Conservation (phyloP, 1,139 yeast species). For the Magnusiomyces fungicola region DNA sequence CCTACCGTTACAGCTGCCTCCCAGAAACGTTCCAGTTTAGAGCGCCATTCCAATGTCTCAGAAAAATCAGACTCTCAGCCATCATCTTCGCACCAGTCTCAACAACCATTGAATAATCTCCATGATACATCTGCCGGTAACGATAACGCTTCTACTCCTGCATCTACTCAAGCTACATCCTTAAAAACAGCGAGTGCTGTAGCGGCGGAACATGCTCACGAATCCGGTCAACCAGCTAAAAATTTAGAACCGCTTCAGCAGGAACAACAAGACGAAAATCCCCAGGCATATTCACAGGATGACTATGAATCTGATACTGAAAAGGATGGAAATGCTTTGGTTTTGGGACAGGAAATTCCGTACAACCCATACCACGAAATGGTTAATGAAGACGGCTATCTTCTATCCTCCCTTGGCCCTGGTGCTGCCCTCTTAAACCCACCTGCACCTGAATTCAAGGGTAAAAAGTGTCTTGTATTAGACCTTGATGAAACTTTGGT, state of each 20-base stretch:
- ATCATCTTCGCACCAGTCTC: no score
- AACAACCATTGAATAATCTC: no score
- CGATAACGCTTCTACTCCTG: no score
- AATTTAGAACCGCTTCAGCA: no score
- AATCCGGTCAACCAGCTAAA: no score
- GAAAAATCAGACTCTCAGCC: no score
- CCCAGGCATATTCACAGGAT: slow-evolving; percentile 2
- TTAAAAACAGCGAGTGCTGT: no score
- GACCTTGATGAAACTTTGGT: slow-evolving; percentile 96
- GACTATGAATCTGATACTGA: slow-evolving; percentile 6
- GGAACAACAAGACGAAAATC: not conserved
- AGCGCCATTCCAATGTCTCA: not conserved
- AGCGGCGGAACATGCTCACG: no score
- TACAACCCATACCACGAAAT: slow-evolving; percentile 4
- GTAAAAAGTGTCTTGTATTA: slow-evolving; percentile 77
- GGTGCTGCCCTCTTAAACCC: slow-evolving; percentile 51
- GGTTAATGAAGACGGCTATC: slow-evolving; percentile 9
- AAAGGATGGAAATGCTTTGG: not conserved
- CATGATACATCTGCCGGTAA: no score
- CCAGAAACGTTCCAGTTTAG: not conserved
- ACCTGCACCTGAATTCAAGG: slow-evolving; percentile 36
- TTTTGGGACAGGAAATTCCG: not conserved
- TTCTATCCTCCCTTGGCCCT: slow-evolving; percentile 10
- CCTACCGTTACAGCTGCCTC: not conserved
- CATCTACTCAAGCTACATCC: no score